Percentiles rank a stretch among this genome's conserved stretches.
Conservation (phyloP, 345 rosid species). For the Aquilaria sinensis region DNA sequence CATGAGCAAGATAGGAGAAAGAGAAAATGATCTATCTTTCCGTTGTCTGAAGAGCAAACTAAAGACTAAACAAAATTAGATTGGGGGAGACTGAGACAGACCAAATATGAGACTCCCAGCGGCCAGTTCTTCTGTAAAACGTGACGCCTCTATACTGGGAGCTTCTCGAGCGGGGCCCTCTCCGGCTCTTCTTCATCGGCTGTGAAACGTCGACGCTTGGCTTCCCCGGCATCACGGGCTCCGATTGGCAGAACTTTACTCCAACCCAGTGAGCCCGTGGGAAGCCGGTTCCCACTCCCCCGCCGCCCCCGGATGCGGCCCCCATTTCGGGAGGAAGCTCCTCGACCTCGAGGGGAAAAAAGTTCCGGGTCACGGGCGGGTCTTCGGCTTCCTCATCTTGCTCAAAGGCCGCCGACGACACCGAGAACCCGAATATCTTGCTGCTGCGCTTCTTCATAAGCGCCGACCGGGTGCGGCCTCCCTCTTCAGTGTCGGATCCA, state of each 20-base stretch:
- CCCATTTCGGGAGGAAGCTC: slow-evolving; percentile 22
- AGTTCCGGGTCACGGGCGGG: slow-evolving; percentile 69
- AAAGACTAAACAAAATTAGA: not conserved
- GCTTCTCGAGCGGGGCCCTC: slow-evolving; percentile 95
- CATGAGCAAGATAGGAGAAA: not conserved
- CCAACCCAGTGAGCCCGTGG: slow-evolving; percentile 69
- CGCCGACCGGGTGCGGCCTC: slow-evolving; percentile 12
- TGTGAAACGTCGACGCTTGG: slow-evolving; percentile 35
- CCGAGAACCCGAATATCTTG: slow-evolving; percentile 50
- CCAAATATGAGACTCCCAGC: slow-evolving; percentile 99
- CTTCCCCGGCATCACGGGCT: slow-evolving; percentile 30
- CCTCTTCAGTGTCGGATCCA: slow-evolving; percentile 74
- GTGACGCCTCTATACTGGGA: slow-evolving; percentile 98
- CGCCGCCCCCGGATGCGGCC: slow-evolving; percentile 17
- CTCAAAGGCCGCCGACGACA: not conserved
- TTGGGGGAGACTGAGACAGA: slow-evolving; percentile 11
- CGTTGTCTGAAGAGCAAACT: not conserved
- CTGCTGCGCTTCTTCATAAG: slow-evolving; percentile 33
- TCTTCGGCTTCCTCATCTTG: slow-evolving; percentile 28
- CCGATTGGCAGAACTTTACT: slow-evolving; percentile 61
- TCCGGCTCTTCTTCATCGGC: slow-evolving; percentile 80
- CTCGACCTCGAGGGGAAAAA: slow-evolving; percentile 52
- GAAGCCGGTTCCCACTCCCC: slow-evolving; percentile 20
- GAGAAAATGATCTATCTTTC: not conserved
- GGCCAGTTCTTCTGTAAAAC: slow-evolving; percentile 92